phyloP scores from a whole-genome alignment of 331 rosid genomes.

The Pyracantha coccinea region DNA sequence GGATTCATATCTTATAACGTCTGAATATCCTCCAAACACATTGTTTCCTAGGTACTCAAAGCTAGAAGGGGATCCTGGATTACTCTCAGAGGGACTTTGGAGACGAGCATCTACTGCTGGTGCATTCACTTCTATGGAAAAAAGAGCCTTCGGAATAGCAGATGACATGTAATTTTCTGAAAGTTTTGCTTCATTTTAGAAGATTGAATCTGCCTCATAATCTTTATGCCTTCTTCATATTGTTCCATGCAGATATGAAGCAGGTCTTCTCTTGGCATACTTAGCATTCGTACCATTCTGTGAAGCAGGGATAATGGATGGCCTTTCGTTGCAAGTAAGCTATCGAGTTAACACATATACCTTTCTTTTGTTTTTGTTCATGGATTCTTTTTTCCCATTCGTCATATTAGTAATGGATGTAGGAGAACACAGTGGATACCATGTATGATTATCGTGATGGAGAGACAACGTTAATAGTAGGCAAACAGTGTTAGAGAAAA shows the following conservation, averaged over 20 bases:
- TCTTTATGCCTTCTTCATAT: background rate
- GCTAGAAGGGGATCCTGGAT: conserved; percentile 43
- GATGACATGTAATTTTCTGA: conserved; percentile 72
- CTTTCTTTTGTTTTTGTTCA: background rate
- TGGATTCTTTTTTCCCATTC: background rate
- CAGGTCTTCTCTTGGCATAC: conserved; percentile 87
- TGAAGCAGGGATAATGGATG: conserved; percentile 71
- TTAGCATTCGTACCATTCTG: conserved; percentile 90
- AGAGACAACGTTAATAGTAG: background rate
- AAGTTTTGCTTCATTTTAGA: conserved; percentile 15
- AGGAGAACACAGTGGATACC: background rate
- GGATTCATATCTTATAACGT: conserved; percentile 4
- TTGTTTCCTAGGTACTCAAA: conserved; percentile 44
- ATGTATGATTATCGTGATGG: background rate
- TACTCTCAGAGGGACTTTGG: conserved; percentile 85
- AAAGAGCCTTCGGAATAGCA: conserved; percentile 87
- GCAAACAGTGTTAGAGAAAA: too few relatives aligned
- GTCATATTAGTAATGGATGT: background rate
- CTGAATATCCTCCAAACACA: conserved; percentile 12
- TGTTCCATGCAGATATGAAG: conserved; percentile 67
- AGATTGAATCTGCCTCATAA: conserved; percentile 17
- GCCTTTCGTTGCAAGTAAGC: conserved; percentile 89
- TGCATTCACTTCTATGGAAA: conserved; percentile 66
- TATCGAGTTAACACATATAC: background rate
- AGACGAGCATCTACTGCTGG: conserved; percentile 76